Percentiles rank a stretch among this genome's conserved stretches.
Conservation (phyloP, 2,329 filamentous ascomycete genomes). For the Cercospora beticola region DNA sequence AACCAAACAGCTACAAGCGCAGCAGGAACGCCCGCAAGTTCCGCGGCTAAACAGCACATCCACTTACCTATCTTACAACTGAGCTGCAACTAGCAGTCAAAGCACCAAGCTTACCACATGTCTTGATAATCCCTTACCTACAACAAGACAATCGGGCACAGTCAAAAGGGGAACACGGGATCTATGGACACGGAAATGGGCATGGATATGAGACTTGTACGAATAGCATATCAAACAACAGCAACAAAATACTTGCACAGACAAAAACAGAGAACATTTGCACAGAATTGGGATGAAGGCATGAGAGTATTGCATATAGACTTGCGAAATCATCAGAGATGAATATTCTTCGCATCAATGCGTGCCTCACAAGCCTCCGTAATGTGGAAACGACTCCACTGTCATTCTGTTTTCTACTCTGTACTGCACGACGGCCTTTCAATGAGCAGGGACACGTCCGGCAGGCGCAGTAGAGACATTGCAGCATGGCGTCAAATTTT, state of each 20-base stretch:
- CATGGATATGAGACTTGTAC: background rate
- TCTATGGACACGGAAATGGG: no score
- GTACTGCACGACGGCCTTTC: no score
- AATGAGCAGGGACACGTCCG: no score
- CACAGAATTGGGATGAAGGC: background rate
- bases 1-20: background rate
- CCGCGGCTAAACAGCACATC: background rate
- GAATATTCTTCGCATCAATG: background rate
- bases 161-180: no score
- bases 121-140: background rate
- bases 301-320: background rate
- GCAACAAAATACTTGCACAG: background rate
- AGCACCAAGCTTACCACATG: background rate
- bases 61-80: background rate
- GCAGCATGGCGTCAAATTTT: no score
- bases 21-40: background rate
- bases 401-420: no score
- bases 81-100: background rate
- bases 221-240: background rate
- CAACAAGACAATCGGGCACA: background rate
- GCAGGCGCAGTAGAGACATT: no score
- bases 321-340: background rate
- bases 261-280: background rate
- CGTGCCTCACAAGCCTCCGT: no score
- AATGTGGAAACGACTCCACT: no score